Evolutionary conservation across 177 flowering plant genomes (phyloP).

Genomic region (Vitis hybrid): DNA sequence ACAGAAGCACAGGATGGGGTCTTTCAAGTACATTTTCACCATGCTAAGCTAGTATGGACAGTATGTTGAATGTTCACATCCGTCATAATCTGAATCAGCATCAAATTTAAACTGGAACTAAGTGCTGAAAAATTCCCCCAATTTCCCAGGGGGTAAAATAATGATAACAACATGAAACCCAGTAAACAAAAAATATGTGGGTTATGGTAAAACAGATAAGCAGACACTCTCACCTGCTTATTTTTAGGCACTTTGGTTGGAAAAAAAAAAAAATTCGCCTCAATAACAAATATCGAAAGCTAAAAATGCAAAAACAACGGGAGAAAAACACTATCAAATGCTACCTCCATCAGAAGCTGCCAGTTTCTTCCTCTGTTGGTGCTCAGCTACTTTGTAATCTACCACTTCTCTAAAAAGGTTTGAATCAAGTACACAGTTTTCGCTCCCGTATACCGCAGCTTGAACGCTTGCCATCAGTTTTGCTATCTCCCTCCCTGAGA

Average conservation of each 20-base stretch:
- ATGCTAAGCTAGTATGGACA: too few relatives aligned
- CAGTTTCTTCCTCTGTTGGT: constrained; percentile 78
- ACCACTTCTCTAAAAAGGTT: constrained; percentile 83
- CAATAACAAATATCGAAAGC: neutral
- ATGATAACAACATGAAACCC: constrained; percentile 7
- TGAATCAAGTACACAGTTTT: constrained; percentile 71
- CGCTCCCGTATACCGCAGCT: constrained; percentile 93
- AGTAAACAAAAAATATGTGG: neutral
- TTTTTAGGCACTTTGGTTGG: neutral
- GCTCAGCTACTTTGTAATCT: constrained; percentile 95
- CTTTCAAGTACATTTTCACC: too few relatives aligned
- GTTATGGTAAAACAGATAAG: neutral
- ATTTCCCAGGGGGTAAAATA: constrained; percentile 1
- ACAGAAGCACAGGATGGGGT: too few relatives aligned
- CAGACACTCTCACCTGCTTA: neutral
- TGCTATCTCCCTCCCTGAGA: constrained; percentile 97
- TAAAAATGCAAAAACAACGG: neutral
- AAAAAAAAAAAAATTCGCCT: too few relatives aligned
- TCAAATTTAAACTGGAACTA: neutral
- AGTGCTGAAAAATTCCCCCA: constrained; percentile 2
- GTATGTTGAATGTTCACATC: too few relatives aligned
- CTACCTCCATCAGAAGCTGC: constrained; percentile 40
- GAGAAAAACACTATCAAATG: constrained; percentile 6
- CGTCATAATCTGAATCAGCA: too few relatives aligned
- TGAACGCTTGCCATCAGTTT: constrained; percentile 96